phyloP scores from a whole-genome alignment of 305 asterid genomes.

The Solanum aculeatissimum region DNA sequence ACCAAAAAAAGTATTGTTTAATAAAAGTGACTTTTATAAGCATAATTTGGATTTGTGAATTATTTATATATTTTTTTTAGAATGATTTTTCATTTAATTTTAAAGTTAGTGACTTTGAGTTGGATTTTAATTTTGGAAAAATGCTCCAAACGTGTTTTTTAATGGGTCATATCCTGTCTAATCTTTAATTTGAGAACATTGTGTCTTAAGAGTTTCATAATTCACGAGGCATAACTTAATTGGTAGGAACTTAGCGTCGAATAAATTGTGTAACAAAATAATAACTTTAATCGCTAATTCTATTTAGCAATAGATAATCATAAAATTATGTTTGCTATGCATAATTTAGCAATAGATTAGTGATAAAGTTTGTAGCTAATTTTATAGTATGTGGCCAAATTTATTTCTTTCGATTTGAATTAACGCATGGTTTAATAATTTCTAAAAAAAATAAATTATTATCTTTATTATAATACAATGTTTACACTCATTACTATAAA shows the following conservation, averaged over 20 bases:
- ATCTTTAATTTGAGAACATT: too few species aligned
- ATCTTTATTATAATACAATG: background rate
- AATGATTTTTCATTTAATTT: background rate
- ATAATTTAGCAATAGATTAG: background rate
- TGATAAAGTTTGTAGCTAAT: background rate
- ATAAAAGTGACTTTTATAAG: background rate
- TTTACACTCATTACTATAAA: background rate
- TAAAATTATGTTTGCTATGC: background rate
- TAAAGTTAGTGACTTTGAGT: background rate
- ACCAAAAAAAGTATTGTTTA: too few species aligned
- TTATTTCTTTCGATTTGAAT: background rate
- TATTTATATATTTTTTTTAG: too few species aligned
- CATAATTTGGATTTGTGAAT: background rate
- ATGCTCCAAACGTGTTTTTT: background rate
- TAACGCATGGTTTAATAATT: background rate
- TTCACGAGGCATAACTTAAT: background rate
- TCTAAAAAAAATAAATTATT: background rate
- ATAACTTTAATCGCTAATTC: background rate
- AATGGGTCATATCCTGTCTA: too few species aligned
- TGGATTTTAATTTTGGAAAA: background rate
- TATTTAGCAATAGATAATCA: background rate
- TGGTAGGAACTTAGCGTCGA: too few species aligned
- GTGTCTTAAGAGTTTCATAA: too few species aligned
- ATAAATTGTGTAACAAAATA: too few species aligned
- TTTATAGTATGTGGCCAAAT: background rate